A percentile compares a stretch with the other conserved stretches of the same genome.
Conservation (phyloP, 495 filamentous ascomycete genomes). For the Hyaloscypha bicolor region DNA sequence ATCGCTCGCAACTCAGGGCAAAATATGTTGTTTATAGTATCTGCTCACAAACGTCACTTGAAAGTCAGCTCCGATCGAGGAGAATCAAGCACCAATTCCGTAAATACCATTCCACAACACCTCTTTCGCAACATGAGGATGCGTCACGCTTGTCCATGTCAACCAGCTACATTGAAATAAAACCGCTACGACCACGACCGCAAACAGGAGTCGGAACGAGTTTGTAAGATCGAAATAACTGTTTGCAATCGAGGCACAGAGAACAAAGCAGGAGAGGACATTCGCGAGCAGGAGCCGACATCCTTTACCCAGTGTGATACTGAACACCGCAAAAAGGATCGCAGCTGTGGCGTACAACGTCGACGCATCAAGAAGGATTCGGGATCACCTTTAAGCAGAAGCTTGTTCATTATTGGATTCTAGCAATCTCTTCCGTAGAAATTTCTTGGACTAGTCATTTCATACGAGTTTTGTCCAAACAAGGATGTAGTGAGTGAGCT, state of each 20-base stretch:
- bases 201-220: not conserved
- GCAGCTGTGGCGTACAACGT: slow-evolving; percentile 37
- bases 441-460: no score
- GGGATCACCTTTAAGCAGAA: no score
- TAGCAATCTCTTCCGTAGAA: no score
- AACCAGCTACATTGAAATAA: slow-evolving; percentile 33
- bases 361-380: not conserved
- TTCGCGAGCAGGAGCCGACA: not conserved
- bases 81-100: slow-evolving; percentile 28
- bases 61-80: not conserved
- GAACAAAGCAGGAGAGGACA: not conserved
- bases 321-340: slow-evolving; percentile 31
- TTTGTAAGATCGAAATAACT: not conserved
- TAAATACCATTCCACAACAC: slow-evolving; percentile 11
- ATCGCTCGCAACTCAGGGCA: slow-evolving; percentile 40
- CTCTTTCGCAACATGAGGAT: slow-evolving; percentile 12
- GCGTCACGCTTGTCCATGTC: not conserved
- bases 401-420: no score
- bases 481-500: no score
- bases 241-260: not conserved
- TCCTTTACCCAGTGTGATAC: not conserved
- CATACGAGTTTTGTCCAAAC: no score
- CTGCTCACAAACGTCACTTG: slow-evolving; percentile 32
- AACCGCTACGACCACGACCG: slow-evolving; percentile 28
- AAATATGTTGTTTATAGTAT: slow-evolving; percentile 47